Conservation (phyloP, 805 yeast species). For the Hanseniaspora valbyensis region DNA sequence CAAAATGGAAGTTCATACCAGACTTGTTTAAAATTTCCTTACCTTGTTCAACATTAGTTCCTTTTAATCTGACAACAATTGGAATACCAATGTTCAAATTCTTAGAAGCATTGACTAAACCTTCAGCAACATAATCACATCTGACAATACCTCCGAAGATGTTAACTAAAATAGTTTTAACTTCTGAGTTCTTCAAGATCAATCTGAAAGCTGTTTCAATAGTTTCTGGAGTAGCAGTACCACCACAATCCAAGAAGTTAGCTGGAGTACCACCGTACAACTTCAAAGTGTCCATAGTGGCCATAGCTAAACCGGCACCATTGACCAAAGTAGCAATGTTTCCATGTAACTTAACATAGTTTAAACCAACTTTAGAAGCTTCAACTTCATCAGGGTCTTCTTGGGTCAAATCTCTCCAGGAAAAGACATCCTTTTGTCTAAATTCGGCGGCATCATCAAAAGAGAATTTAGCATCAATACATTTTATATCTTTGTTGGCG, state of each 20-base stretch:
- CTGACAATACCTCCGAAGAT: conserved; percentile 99
- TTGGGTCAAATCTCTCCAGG: conserved; percentile 95
- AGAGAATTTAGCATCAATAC: conserved; percentile 98
- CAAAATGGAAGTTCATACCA: conserved; percentile 84
- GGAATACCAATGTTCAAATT: conserved; percentile 85
- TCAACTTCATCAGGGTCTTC: conserved; percentile 96
- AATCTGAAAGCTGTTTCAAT: conserved; percentile 93
- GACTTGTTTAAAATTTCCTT: conserved; percentile 74
- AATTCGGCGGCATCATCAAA: conserved; percentile 93
- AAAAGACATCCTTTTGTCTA: conserved; percentile 89
- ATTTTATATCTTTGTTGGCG: conserved; percentile 69
- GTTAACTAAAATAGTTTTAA: conserved; percentile 92
- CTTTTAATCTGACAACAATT: conserved; percentile 96
- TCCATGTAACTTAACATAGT: conserved; percentile 96
- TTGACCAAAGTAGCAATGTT: conserved; percentile 97
- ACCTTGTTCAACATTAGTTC: conserved; percentile 88
- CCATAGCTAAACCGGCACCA: conserved; percentile 99
- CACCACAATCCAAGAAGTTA: conserved; percentile 98
- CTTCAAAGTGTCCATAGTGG: conserved; percentile 98
- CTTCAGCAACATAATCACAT: conserved; percentile 97
- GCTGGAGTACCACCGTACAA: conserved; percentile 98
- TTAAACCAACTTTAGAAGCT: conserved; percentile 81
- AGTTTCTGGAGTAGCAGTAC: conserved; percentile 98
- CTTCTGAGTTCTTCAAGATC: conserved; percentile 78
- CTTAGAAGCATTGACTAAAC: conserved; percentile 89